A percentile compares a stretch with the other conserved stretches of the same genome.
phyloP scores from a whole-genome alignment of 108 stramenopile genomes.

The Fragilaria radians region DNA sequence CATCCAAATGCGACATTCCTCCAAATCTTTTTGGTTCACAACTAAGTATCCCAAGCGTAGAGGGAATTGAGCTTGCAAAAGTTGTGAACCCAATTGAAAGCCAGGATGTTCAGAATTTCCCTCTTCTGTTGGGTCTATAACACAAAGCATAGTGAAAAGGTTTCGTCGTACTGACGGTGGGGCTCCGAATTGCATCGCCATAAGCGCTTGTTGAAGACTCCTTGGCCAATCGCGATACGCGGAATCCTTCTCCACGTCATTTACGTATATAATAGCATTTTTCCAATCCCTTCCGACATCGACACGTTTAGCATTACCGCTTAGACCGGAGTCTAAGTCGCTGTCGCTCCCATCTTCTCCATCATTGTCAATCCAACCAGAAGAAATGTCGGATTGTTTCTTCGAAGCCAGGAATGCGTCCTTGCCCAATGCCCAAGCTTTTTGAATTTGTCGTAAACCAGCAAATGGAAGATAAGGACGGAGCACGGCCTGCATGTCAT shows the following conservation, averaged over 20 bases:
- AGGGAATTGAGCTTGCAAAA: slow-evolving; percentile 55
- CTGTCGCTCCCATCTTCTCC: slow-evolving; percentile 18
- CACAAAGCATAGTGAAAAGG: slow-evolving; percentile 66
- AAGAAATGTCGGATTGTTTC: too few relatives aligned
- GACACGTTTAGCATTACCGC: slow-evolving; percentile 40
- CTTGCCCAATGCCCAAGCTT: slow-evolving; percentile 52
- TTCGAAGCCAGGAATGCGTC: slow-evolving; percentile 17
- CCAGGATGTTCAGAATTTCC: slow-evolving; percentile 12
- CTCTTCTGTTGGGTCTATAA: slow-evolving; percentile 49
- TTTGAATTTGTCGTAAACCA: slow-evolving; percentile 35
- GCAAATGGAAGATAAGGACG: slow-evolving; percentile 16
- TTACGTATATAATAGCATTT: slow-evolving; percentile 61
- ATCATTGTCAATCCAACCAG: too few relatives aligned
- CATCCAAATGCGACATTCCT: slow-evolving; percentile 23
- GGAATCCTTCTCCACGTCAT: slow-evolving; percentile 75
- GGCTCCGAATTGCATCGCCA: slow-evolving; percentile 63
- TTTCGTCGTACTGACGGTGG: slow-evolving; percentile 71
- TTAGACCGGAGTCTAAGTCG: slow-evolving; percentile 13
- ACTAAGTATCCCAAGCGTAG: slow-evolving; percentile 55
- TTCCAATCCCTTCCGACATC: slow-evolving; percentile 75
- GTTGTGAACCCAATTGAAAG: slow-evolving; percentile 35
- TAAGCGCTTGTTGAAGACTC: slow-evolving; percentile 50
- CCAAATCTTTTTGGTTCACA: slow-evolving; percentile 45
- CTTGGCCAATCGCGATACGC: slow-evolving; percentile 54
- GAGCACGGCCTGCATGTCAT: slow-evolving; percentile 33